Evolutionary conservation across 805 yeast species (phyloP), one percentile per base, ranked within the genome.

Genomic region (Wickerhamomyces mucosus): DNA sequence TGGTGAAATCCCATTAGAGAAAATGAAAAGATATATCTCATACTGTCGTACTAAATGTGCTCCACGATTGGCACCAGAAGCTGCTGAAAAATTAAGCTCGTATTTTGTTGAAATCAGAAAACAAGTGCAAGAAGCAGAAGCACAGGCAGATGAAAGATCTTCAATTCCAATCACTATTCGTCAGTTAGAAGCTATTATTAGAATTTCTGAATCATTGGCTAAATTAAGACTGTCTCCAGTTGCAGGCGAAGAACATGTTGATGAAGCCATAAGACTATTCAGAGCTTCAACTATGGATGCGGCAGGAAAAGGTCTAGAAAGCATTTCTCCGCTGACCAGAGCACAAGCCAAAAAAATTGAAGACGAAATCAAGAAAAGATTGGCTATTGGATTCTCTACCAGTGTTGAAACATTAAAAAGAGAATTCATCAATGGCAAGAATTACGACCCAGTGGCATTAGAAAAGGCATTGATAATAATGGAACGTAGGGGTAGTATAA

Each of bases 271-370:
- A 39, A 64, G 99, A 48, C 63, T 92, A 39, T 92, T 92, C 58
- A 83, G 83, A 38, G 96, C 98, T 0, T 92, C 98, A 2, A 92
- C 99, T 0, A 86, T 92, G 94, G 88, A 88, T 51, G 98, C 98
- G 1, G 89, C 84, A 9, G 46, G 55, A 21, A 65, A 63, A 43
- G 71, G 67, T 34, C 69, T 69, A 14, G 59, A 52, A 31, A 61
- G 71, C 5, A 72, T 74, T 38, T 72, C 75, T 21, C 48, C 60
- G 6, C 76, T 76, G 36, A 61, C 78, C 36, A 69, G 75, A 28
- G 69, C 70, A 23, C 92, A 88, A 49, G 85, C 89, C 28, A 69
- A 73, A 41, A 69, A 67, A 46, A 83, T 92, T 33, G 96, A 88
- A 51, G 75, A 71, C 29, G 95, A 85, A 53, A 68, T 92, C 44